Evolutionary conservation across 495 filamentous ascomycete genomes (phyloP).

Genomic region (Lineolata rhizophorae): DNA sequence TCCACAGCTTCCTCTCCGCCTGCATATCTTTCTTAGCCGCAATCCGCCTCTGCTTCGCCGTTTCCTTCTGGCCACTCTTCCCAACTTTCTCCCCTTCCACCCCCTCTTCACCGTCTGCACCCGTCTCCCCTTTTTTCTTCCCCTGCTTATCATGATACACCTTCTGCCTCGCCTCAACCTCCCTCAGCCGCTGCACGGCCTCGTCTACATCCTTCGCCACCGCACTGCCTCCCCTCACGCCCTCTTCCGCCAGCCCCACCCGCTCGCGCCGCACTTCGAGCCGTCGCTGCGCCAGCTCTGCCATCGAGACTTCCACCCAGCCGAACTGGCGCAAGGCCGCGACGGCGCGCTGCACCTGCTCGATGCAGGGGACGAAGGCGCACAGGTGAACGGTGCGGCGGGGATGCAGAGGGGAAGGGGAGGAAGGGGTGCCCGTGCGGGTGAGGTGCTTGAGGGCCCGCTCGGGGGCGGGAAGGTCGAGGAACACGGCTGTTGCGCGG

Average conservation of each 20-base stretch:
- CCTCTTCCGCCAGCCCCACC: constrained; percentile 40
- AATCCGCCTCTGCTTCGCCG: constrained; percentile 12
- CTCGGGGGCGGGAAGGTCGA: constrained; percentile 88
- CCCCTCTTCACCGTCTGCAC: constrained; percentile 2
- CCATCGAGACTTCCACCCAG: constrained; percentile 87
- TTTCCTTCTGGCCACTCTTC: too few relatives aligned
- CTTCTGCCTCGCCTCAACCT: constrained; percentile 22
- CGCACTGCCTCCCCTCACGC: constrained; percentile 31
- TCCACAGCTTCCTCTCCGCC: constrained; percentile 21
- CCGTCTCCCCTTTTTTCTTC: constrained; percentile 8
- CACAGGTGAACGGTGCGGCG: constrained; percentile 49
- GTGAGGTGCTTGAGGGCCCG: constrained; percentile 69
- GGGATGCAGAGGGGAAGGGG: constrained; percentile 44
- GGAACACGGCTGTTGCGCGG: constrained; percentile 60
- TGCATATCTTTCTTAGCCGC: constrained; percentile 1
- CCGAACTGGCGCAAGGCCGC: constrained; percentile 51
- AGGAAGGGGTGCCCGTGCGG: constrained; percentile 25
- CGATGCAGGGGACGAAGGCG: constrained; percentile 90
- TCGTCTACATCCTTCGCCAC: constrained; percentile 52
- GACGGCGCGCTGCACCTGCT: constrained; percentile 75
- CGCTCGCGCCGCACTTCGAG: constrained; percentile 67
- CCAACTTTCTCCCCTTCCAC: too few relatives aligned
- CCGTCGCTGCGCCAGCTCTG: constrained; percentile 53
- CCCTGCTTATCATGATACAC: constrained; percentile 1
- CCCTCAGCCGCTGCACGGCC: constrained; percentile 44